phyloP scores from a whole-genome alignment of 2,329 filamentous ascomycete species.

The Pseudocercospora crystallina region DNA sequence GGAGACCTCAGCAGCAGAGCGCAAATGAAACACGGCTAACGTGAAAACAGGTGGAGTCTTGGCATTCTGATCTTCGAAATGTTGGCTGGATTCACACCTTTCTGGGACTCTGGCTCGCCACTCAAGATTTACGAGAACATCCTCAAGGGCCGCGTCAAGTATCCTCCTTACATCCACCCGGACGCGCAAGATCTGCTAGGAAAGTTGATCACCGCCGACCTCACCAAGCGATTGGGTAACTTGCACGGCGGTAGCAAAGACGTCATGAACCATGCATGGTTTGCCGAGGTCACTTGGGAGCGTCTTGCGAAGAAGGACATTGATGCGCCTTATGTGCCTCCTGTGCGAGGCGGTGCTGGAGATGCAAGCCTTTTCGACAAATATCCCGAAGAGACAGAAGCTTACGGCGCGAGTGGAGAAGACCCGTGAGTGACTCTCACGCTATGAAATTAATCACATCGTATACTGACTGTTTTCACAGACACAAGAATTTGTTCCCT shows the following conservation, averaged over 20 bases:
- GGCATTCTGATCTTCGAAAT: conserved; percentile 99
- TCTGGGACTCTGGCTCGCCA: conserved; percentile 96
- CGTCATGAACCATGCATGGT: conserved; percentile 95
- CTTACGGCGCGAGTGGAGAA: conserved; percentile 74
- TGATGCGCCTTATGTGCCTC: conserved; percentile 94
- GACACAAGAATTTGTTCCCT: conserved; percentile 71
- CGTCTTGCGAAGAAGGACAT: conserved; percentile 92
- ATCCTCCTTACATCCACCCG: conserved; percentile 90
- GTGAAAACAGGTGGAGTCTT: conserved; percentile 80
- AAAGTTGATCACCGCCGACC: conserved; percentile 87
- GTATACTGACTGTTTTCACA: conserved; percentile 38
- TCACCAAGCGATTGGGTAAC: conserved; percentile 94
- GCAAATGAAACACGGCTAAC: neutral
- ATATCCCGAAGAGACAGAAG: conserved; percentile 94
- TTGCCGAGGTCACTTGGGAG: conserved; percentile 97
- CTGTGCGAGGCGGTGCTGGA: conserved; percentile 87
- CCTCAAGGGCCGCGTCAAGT: conserved; percentile 91
- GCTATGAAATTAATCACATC: neutral
- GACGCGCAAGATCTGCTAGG: conserved; percentile 92
- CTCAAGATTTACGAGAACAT: conserved; percentile 99
- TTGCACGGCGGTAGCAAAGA: conserved; percentile 86
- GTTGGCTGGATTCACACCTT: conserved; percentile 97
- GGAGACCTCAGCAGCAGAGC: conserved; percentile 36
- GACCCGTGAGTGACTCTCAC: conserved; percentile 71
- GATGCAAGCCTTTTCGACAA: conserved; percentile 98